These are phyloP conservation scores for Rhynchospora tenuis DNA, from an alignment of 176 grass and related monocot species.

Conservation along the genomic window DNA sequence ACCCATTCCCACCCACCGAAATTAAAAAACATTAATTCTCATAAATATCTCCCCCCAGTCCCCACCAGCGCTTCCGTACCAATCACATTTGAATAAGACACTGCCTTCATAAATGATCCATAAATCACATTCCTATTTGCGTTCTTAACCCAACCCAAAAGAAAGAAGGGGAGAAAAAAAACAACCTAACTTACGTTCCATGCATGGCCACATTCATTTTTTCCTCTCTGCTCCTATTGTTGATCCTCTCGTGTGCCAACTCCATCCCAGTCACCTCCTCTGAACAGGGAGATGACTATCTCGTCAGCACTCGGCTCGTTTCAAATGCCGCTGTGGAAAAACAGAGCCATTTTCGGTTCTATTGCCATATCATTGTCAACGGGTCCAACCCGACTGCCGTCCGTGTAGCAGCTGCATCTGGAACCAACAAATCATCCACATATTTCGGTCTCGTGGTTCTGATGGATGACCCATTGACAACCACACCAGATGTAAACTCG, in stretches of 20 bases:
- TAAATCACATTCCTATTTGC: too few relatives aligned
- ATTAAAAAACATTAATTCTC: too few relatives aligned
- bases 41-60: too few relatives aligned
- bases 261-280: neutral
- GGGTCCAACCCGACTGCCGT: conserved; percentile 34
- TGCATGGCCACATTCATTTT: neutral
- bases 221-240: neutral
- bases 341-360: neutral
- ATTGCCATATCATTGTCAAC: conserved; percentile 58
- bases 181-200: too few relatives aligned
- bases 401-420: neutral
- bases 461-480: conserved; percentile 54
- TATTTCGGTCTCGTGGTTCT: conserved; percentile 42
- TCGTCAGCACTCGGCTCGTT: neutral
- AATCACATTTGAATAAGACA: too few relatives aligned
- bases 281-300: neutral
- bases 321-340: neutral
- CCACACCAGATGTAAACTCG: conserved; percentile 18
- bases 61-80: too few relatives aligned
- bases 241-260: neutral
- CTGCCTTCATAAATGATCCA: too few relatives aligned
- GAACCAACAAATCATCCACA: conserved; percentile 28
- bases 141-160: too few relatives aligned
- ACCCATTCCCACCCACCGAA: too few relatives aligned
- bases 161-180: too few relatives aligned